Evolutionary conservation across 2,329 filamentous ascomycete genomes (phyloP), one percentile per base, ranked within the genome.

Genomic region (Aureobasidium mangrovei): DNA sequence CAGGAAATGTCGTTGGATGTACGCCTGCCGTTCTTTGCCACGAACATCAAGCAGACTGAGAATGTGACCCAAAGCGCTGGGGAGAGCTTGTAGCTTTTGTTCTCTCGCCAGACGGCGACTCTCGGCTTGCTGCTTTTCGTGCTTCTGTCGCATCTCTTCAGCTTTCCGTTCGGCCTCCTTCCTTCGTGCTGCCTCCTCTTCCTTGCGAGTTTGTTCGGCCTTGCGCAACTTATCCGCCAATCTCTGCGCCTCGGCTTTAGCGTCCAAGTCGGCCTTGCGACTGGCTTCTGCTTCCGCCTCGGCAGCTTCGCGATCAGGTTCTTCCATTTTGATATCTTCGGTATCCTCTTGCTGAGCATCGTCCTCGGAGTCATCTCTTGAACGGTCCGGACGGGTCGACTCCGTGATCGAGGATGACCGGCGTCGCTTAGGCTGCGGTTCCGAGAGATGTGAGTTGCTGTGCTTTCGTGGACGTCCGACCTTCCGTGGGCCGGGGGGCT

Each of bases 341-440:
- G 60, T 51, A 5, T 36, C 47, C 43, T 58, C 52, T 55, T 53
- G 54, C 48, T 55, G 53, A 49, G 47, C 53, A 8, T 56, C 61
- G 43, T 36, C 52, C 38, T 57, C 44, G 29, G 53, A 51, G 29
- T 33, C 44, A 33, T 55, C 43, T 60, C 36, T 65, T 29, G 10
- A 58, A 60, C 7, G 64, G 59, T 41, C 64, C 10, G 64, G 60
- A 36, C 64, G 39, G 7, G 54, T 53, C 8, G 57, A 55, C 9
- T 57, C 61, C 3, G 62, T 60, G 18, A 63, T 53, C 7, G 62
- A 63, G 28, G 63, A 65, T 38, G 60, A 61, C 28, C 61, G 60
- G 33, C 63, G 57, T 27, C 63, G 58, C 26, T 59, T 60, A 31
- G 60, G 58, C 18, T 62, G 61, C 10, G 54, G 41, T 36, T 63